These are phyloP conservation scores for Helicostylum pulchrum DNA, from an alignment of 192 early-diverging fungal genomes.

Conservation along the genomic window DNA sequence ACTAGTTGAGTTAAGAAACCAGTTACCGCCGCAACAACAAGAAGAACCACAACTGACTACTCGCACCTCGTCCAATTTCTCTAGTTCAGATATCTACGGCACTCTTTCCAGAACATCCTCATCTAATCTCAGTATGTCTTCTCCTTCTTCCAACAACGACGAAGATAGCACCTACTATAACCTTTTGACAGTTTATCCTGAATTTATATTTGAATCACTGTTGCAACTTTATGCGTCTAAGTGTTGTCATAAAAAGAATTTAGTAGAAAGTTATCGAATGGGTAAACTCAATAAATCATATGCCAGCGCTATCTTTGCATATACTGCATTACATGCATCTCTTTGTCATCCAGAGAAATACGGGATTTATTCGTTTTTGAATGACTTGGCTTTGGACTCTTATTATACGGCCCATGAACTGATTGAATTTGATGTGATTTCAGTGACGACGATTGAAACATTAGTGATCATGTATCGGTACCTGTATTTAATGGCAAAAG, in stretches of 20 bases:
- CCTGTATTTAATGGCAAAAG: background rate
- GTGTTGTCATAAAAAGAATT: background rate
- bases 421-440: slow-evolving; percentile 27
- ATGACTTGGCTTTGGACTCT: background rate
- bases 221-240: background rate
- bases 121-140: too few species aligned
- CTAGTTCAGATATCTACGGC: background rate
- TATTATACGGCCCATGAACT: slow-evolving; percentile 20
- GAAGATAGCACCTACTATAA: background rate
- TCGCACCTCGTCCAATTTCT: background rate
- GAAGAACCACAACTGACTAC: background rate
- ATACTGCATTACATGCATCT: slow-evolving; percentile 19
- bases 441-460: slow-evolving; percentile 18
- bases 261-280: background rate
- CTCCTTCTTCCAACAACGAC: too few species aligned
- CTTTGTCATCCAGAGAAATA: slow-evolving; percentile 24
- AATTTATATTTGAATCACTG: slow-evolving; percentile 5
- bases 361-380: slow-evolving; percentile 7
- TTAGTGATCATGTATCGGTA: slow-evolving; percentile 26
- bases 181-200: background rate
- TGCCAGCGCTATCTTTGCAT: slow-evolving; percentile 22
- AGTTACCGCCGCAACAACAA: slow-evolving; percentile 6
- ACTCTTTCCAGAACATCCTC: too few species aligned
- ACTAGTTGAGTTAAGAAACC: slow-evolving; percentile 5
- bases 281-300: slow-evolving; percentile 3